A percentile compares a stretch with the other conserved stretches of the same genome.
phyloP scores from a whole-genome alignment of 805 yeast species.

The Candida railenensis region DNA sequence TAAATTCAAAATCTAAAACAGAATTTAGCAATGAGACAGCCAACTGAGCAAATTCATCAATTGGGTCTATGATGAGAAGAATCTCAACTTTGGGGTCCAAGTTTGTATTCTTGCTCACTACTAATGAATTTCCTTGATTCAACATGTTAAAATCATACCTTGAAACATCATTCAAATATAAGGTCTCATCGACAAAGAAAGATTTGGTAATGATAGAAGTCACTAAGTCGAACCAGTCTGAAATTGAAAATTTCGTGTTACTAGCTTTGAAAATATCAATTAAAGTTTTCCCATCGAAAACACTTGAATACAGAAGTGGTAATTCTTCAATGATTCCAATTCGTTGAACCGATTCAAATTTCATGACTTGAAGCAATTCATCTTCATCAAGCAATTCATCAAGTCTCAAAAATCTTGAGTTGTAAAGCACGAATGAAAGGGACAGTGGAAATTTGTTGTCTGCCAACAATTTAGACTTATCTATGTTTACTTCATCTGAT shows the following conservation, averaged over 20 bases:
- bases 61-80: slow-evolving; percentile 67
- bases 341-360: slow-evolving; percentile 49
- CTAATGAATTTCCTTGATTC: slow-evolving; percentile 25
- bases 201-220: slow-evolving; percentile 44
- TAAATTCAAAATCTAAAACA: slow-evolving; percentile 44
- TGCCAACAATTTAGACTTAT: slow-evolving; percentile 19
- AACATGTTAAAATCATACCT: slow-evolving; percentile 46
- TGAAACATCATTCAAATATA: slow-evolving; percentile 41
- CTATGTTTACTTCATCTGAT: neutral
- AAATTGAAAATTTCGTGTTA: slow-evolving; percentile 11
- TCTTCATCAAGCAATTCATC: slow-evolving; percentile 16
- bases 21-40: slow-evolving; percentile 45
- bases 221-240: slow-evolving; percentile 49
- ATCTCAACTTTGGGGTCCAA: slow-evolving; percentile 45
- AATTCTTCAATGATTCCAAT: slow-evolving; percentile 30
- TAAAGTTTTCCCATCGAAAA: slow-evolving; percentile 16
- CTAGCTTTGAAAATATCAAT: slow-evolving; percentile 15
- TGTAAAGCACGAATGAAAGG: slow-evolving; percentile 43
- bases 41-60: slow-evolving; percentile 66
- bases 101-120: slow-evolving; percentile 14
- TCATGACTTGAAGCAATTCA: slow-evolving; percentile 38
- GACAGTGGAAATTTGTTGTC: slow-evolving; percentile 29
- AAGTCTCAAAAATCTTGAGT: slow-evolving; percentile 52
- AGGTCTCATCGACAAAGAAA: slow-evolving; percentile 41
- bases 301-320: slow-evolving; percentile 24